These are phyloP conservation scores for Alternaria angustiovoidea DNA, from an alignment of 2,329 filamentous ascomycete genomes.

Conservation along the genomic window DNA sequence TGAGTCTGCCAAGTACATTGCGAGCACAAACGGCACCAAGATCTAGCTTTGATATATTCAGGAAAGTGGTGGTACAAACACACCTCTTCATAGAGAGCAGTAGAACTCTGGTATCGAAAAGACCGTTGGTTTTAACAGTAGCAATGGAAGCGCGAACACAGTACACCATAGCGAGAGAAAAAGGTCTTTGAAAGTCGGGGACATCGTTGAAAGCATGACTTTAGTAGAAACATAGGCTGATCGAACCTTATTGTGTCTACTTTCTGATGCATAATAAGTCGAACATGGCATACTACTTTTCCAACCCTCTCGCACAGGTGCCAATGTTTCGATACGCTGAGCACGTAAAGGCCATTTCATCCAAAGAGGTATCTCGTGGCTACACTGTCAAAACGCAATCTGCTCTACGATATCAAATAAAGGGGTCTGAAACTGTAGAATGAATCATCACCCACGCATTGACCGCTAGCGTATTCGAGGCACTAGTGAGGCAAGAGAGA, in stretches of 20 bases:
- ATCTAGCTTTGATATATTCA: neutral
- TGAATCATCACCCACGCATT: too few species aligned
- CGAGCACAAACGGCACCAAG: neutral
- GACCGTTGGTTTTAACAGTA: neutral
- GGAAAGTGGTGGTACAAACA: neutral
- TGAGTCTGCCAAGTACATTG: neutral
- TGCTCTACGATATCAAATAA: too few species aligned
- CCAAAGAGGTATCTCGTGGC: neutral
- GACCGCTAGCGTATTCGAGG: neutral
- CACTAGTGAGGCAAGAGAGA: neutral
- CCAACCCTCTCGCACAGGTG: neutral
- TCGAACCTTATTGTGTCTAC: neutral
- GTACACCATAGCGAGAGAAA: neutral
- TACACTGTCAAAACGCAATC: neutral
- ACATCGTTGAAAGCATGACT: too few species aligned
- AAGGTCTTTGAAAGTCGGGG: neutral
- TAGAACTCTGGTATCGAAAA: neutral
- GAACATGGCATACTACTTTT: too few species aligned
- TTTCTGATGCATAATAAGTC: too few species aligned
- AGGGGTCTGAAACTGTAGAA: too few species aligned
- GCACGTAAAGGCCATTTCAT: neutral
- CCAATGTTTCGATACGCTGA: neutral
- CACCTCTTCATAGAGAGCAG: neutral
- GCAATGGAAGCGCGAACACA: neutral
- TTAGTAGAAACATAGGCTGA: neutral